Percentiles rank a stretch among this genome's conserved stretches.
phyloP scores from a whole-genome alignment of 495 filamentous ascomycete genomes.

The Aspergillus heteromorphus region DNA sequence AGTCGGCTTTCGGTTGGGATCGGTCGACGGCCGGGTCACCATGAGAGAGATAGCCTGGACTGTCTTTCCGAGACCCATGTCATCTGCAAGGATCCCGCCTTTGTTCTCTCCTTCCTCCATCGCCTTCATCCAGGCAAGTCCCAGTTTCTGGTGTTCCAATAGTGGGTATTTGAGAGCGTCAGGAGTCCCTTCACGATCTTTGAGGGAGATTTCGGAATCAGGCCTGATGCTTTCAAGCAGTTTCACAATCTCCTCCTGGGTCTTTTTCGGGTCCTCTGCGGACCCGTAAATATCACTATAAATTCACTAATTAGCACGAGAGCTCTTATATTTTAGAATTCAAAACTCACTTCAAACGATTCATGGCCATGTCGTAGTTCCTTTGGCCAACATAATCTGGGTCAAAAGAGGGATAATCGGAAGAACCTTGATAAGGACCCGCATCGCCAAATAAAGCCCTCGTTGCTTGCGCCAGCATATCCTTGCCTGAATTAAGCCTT shows the following conservation, averaged over 20 bases:
- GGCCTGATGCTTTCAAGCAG: conserved; percentile 69
- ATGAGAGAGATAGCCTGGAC: conserved; percentile 84
- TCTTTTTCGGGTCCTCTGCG: conserved; percentile 52
- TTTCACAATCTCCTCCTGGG: conserved; percentile 59
- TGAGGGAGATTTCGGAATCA: conserved; percentile 60
- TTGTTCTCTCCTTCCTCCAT: conserved; percentile 74
- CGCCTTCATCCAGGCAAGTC: conserved; percentile 73
- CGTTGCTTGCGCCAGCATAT: conserved; percentile 8
- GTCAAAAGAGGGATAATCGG: neutral
- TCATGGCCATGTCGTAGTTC: neutral
- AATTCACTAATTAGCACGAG: conserved; percentile 3
- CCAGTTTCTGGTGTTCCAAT: conserved; percentile 80
- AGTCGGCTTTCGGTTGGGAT: conserved; percentile 68
- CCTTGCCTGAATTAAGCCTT: conserved; percentile 8
- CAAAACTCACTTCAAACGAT: conserved; percentile 3
- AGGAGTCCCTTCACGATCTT: conserved; percentile 69
- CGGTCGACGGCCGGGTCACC: conserved; percentile 58
- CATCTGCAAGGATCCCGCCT: conserved; percentile 82
- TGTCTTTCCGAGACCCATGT: conserved; percentile 97
- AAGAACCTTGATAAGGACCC: neutral
- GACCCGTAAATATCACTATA: conserved; percentile 19
- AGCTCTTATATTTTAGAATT: neutral
- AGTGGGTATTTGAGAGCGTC: conserved; percentile 62
- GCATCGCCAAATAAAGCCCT: conserved; percentile 2
- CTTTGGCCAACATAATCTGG: neutral